These are phyloP conservation scores for Sanghuangporus weigelae DNA, from an alignment of 1,284 basidiomycete genomes.

Conservation along the genomic window DNA sequence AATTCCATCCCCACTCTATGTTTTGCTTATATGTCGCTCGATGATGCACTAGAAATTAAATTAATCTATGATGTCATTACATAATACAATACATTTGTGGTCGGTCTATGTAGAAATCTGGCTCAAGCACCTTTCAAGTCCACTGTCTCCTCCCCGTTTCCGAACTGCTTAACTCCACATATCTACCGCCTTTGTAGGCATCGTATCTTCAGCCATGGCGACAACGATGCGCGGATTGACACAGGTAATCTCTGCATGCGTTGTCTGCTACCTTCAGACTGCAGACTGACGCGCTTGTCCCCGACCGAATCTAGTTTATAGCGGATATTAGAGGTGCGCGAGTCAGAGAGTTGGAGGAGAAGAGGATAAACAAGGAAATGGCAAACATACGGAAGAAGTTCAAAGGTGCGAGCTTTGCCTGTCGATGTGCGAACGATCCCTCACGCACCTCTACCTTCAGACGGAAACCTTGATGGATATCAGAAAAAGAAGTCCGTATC, in stretches of 20 bases:
- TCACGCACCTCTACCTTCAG: conserved; percentile 37
- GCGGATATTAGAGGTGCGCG: conserved; percentile 93
- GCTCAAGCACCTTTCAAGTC: neutral
- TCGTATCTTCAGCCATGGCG: conserved; percentile 52
- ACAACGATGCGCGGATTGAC: conserved; percentile 87
- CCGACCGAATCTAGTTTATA: conserved; percentile 71
- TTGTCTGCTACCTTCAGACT: neutral
- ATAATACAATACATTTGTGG: neutral
- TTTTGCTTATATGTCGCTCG: neutral
- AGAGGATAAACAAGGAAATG: conserved; percentile 99
- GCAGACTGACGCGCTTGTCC: neutral
- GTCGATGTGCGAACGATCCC: neutral
- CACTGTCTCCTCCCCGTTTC: neutral
- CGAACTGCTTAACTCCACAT: neutral
- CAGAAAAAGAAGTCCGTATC: conserved; percentile 91
- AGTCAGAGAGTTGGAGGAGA: conserved; percentile 89
- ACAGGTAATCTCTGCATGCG: conserved; percentile 48
- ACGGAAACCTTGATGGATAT: conserved; percentile 95
- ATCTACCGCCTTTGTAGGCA: neutral
- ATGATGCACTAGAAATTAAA: neutral
- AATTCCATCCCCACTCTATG: neutral
- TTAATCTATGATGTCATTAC: neutral
- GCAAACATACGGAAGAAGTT: conserved; percentile 99
- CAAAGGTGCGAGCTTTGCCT: conserved; percentile 58
- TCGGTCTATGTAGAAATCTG: neutral